Conservation (phyloP, 75 land plant species). For the Ceratopteris richardii region DNA sequence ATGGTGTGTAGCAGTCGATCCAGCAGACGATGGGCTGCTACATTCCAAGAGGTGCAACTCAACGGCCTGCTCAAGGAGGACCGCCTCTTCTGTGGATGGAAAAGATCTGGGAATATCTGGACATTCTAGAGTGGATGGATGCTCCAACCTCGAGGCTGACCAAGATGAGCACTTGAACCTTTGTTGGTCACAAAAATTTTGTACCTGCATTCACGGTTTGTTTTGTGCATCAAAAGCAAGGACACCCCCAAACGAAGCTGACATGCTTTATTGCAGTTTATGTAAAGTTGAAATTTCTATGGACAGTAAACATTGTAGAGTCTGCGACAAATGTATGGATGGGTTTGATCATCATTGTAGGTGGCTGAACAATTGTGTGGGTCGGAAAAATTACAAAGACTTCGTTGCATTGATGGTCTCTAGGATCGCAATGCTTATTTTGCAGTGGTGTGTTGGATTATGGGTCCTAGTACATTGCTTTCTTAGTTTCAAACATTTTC, state of each 20-base stretch:
- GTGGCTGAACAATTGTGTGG: conserved; percentile 99
- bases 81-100: no score
- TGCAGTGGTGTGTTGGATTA: conserved; percentile 25
- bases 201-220: no score
- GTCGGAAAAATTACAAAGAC: conserved; percentile 69
- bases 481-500: not conserved
- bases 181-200: no score
- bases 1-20: conserved; percentile 83
- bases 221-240: not conserved
- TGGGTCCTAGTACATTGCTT: conserved; percentile 26
- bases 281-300: conserved; percentile 90
- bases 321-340: conserved; percentile 96
- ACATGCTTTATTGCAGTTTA: conserved; percentile 83
- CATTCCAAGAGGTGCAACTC: conserved; percentile 46
- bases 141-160: no score
- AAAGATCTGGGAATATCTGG: no score
- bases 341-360: conserved; percentile 97
- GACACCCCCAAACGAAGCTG: conserved; percentile 42
- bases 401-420: conserved; percentile 81
- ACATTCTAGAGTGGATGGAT: no score
- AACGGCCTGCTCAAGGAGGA: not conserved
- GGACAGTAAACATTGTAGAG: conserved; percentile 93
- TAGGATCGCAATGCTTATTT: conserved; percentile 53
- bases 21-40: conserved; percentile 72
- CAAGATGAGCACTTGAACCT: no score